A percentile compares a stretch with the other conserved stretches of the same genome.
phyloP scores from a whole-genome alignment of 345 rosid genomes.

The Gossypioides kirkii region DNA sequence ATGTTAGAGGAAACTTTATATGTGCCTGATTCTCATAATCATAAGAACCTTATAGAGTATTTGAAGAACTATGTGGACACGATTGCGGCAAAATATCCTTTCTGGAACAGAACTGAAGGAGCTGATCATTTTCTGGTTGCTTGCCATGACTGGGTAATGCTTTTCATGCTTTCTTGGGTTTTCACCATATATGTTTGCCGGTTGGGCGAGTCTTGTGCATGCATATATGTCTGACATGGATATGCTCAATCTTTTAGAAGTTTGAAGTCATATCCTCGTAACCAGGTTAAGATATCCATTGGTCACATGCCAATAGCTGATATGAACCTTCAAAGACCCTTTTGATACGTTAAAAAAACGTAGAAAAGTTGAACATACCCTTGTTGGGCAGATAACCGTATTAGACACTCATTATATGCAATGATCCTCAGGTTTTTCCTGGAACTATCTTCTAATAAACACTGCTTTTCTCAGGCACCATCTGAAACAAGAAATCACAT shows the following conservation, averaged over 20 bases:
- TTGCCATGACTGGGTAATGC: constrained; percentile 93
- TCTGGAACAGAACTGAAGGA: constrained; percentile 92
- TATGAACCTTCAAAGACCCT: no score
- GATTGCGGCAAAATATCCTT: constrained; percentile 55
- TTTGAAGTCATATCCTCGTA: no score
- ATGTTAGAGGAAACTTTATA: constrained; percentile 68
- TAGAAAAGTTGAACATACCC: no score
- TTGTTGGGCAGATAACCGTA: no score
- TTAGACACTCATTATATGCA: background rate
- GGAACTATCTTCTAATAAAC: constrained; percentile 10
- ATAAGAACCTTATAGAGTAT: constrained; percentile 51
- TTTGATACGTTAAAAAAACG: no score
- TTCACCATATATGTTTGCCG: background rate
- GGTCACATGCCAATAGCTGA: no score
- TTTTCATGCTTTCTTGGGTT: constrained; percentile 11
- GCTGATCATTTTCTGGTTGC: constrained; percentile 93
- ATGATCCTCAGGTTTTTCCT: background rate
- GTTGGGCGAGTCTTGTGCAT: background rate
- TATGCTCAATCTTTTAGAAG: no score
- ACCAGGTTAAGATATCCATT: no score
- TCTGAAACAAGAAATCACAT: constrained; percentile 58
- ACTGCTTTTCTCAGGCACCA: constrained; percentile 61
- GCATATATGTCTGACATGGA: no score
- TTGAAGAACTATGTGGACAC: constrained; percentile 57
- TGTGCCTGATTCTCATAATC: constrained; percentile 64